Percentiles rank a stretch among this genome's conserved stretches.
Evolutionary conservation across 441 rosid species (phyloP).

Genomic region (Francoa sonchifolia): DNA sequence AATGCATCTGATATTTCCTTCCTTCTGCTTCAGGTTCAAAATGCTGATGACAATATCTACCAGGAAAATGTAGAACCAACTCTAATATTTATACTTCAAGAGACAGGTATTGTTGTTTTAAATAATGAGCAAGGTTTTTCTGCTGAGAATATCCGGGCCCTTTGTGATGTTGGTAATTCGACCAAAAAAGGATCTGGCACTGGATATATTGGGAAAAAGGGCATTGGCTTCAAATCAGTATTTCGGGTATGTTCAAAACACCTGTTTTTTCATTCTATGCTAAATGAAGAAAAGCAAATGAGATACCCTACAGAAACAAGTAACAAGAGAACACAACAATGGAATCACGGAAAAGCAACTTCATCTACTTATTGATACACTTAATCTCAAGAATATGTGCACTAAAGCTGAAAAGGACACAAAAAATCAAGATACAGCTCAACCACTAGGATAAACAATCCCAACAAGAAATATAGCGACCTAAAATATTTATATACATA

Average conservation of each 20-base stretch:
- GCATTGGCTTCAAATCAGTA: conserved; percentile 99
- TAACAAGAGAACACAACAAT: no score
- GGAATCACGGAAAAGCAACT: no score
- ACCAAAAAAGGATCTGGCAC: conserved; percentile 74
- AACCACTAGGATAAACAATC: no score
- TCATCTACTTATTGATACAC: no score
- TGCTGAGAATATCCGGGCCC: conserved; percentile 77
- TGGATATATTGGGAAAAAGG: conserved; percentile 98
- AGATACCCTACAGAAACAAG: neutral
- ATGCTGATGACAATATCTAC: conserved; percentile 93
- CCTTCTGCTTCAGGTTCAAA: conserved; percentile 75
- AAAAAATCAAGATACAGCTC: no score
- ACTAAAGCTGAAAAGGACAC: no score
- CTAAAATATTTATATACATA: no score
- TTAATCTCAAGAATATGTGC: no score
- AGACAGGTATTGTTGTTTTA: conserved; percentile 56
- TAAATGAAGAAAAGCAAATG: neutral
- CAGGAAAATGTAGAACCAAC: conserved; percentile 70
- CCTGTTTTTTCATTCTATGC: neutral
- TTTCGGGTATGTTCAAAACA: conserved; percentile 60
- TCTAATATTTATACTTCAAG: conserved; percentile 74
- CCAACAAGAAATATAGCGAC: no score
- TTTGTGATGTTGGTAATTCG: conserved; percentile 96
- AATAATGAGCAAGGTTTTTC: conserved; percentile 91
- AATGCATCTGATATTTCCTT: no score